Evolutionary conservation across 495 filamentous ascomycete species (phyloP).

Genomic region (Aspergillus taichungensis): DNA sequence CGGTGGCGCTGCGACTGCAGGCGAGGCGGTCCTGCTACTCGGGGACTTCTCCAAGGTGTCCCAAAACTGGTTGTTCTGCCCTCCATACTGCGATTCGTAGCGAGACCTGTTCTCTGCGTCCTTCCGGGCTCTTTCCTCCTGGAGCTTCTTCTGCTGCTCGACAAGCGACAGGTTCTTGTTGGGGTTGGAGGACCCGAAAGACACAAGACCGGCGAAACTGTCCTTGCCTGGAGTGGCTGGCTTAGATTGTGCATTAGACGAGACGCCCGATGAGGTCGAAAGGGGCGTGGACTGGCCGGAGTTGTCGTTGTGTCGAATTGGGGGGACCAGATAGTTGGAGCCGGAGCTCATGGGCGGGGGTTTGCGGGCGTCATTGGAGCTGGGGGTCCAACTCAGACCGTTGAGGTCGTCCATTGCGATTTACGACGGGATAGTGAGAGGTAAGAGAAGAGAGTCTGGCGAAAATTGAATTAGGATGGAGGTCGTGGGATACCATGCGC

Average conservation of each 20-base stretch:
- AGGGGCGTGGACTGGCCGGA: slow-evolving; percentile 65
- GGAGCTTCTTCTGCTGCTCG: slow-evolving; percentile 75
- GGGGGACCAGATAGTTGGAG: slow-evolving; percentile 42
- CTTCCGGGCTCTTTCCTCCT: slow-evolving; percentile 67
- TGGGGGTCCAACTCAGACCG: slow-evolving; percentile 46
- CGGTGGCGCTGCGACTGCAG: slow-evolving; percentile 46
- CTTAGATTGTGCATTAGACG: slow-evolving; percentile 42
- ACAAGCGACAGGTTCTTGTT: slow-evolving; percentile 64
- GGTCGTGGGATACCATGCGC: slow-evolving; percentile 1
- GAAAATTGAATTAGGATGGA: slow-evolving; percentile 14
- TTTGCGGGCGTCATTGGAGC: slow-evolving; percentile 31
- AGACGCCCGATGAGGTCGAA: slow-evolving; percentile 41
- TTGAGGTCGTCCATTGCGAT: slow-evolving; percentile 49
- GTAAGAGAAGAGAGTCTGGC: slow-evolving; percentile 11
- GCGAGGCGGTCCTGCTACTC: slow-evolving; percentile 23
- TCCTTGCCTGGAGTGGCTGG: slow-evolving; percentile 58
- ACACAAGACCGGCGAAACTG: slow-evolving; percentile 84
- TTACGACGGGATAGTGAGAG: slow-evolving; percentile 1
- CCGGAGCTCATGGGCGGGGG: slow-evolving; percentile 43
- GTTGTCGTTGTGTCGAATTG: slow-evolving; percentile 47
- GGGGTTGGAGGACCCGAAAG: slow-evolving; percentile 58
- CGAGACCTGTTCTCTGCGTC: slow-evolving; percentile 62
- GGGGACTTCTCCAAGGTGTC: slow-evolving; percentile 49
- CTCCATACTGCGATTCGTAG: slow-evolving; percentile 67
- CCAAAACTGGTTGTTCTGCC: slow-evolving; percentile 56